Percentiles rank a stretch among this genome's conserved stretches.
These are phyloP conservation scores for Fusarium ramigenum DNA, from an alignment of 2,329 filamentous ascomycete genomes.

Conservation along the genomic window DNA sequence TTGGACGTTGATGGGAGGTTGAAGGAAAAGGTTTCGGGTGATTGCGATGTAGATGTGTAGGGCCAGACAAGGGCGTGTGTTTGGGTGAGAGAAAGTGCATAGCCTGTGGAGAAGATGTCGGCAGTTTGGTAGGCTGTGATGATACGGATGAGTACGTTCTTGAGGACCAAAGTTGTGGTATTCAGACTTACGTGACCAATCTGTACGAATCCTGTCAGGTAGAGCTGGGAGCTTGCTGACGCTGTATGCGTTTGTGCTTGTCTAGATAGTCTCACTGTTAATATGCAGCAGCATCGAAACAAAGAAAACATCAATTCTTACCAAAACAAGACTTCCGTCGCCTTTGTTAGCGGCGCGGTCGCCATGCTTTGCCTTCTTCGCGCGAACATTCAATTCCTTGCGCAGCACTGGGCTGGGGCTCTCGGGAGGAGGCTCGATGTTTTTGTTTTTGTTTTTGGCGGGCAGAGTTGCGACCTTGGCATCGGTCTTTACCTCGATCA, in stretches of 20 bases:
- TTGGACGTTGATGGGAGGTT: conserved; percentile 78
- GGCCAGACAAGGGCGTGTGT: conserved; percentile 91
- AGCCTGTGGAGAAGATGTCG: conserved; percentile 72
- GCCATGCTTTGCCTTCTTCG: conserved; percentile 69
- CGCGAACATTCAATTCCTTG: conserved; percentile 67
- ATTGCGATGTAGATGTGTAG: conserved; percentile 74
- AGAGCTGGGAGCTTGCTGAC: conserved; percentile 86
- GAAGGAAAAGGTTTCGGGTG: conserved; percentile 82
- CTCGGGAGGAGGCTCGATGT: conserved; percentile 57
- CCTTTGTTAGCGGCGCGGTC: conserved; percentile 71
- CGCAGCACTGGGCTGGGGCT: conserved; percentile 51
- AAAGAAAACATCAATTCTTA: conserved; percentile 49
- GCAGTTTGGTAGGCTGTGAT: conserved; percentile 70
- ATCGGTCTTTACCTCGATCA: conserved; percentile 64
- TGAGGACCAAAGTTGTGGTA: not conserved
- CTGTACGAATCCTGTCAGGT: conserved; percentile 77
- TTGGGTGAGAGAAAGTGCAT: conserved; percentile 82
- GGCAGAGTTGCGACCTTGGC: conserved; percentile 59
- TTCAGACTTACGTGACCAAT: conserved; percentile 67
- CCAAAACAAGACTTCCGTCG: conserved; percentile 73
- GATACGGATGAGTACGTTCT: conserved; percentile 25
- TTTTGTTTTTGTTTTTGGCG: conserved; percentile 58
- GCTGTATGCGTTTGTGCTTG: conserved; percentile 84
- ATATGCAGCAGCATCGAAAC: conserved; percentile 27
- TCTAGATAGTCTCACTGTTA: conserved; percentile 59